Evolutionary conservation across 1,284 basidiomycete genomes (phyloP).

Genomic region (Microbotryum silenes-acaulis): DNA sequence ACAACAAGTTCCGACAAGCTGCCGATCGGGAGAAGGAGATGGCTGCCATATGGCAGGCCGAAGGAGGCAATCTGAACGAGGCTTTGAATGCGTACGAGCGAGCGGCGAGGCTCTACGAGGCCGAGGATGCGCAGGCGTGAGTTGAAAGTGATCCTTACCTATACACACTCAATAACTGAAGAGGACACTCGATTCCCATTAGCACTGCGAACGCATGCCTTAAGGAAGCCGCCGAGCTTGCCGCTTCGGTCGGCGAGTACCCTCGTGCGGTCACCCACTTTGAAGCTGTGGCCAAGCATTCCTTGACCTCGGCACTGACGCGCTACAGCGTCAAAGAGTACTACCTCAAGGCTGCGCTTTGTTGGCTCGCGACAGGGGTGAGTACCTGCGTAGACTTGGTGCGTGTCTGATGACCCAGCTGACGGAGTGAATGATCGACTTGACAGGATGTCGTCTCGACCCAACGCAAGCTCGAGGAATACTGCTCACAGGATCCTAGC

Average conservation of each 20-base stretch:
- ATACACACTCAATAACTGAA: neutral
- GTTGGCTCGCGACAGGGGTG: conserved; percentile 82
- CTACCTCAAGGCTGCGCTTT: conserved; percentile 80
- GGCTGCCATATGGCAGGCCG: conserved; percentile 79
- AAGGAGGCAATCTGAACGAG: conserved; percentile 58
- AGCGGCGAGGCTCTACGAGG: conserved; percentile 94
- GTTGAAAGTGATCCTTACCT: conserved; percentile 38
- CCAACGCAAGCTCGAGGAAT: conserved; percentile 65
- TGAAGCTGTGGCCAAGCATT: conserved; percentile 70
- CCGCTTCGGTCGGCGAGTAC: conserved; percentile 81
- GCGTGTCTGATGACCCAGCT: neutral
- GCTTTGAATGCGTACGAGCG: conserved; percentile 86
- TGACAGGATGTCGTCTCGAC: conserved; percentile 75
- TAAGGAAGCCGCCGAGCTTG: conserved; percentile 92
- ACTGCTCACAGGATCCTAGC: conserved; percentile 65
- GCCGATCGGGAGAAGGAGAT: conserved; percentile 88
- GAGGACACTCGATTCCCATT: neutral
- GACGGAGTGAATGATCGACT: too few relatives aligned
- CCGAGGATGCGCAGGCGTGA: conserved; percentile 92
- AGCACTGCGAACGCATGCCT: conserved; percentile 93
- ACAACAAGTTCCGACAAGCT: conserved; percentile 90
- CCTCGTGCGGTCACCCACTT: conserved; percentile 65
- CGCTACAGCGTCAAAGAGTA: conserved; percentile 99
- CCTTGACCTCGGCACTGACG: conserved; percentile 75
- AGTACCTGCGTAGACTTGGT: conserved; percentile 35